phyloP scores from a whole-genome alignment of 108 stramenopile species.

The Discostella pseudostelligera region DNA sequence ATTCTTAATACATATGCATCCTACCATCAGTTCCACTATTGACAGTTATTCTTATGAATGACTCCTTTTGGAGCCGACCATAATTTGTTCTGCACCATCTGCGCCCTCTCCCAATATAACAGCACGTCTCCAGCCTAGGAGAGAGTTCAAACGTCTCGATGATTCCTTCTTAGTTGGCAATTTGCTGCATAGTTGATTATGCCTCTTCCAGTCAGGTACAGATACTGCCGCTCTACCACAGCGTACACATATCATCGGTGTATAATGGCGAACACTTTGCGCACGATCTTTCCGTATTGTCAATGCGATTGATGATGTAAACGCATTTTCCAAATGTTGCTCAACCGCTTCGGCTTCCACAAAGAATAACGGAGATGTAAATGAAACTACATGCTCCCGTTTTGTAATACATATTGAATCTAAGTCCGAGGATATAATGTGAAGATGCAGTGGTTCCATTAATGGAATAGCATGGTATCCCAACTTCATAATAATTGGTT shows the following conservation, averaged over 20 bases:
- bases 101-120: no score
- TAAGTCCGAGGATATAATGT: slow-evolving; percentile 31
- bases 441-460: slow-evolving; percentile 33
- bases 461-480: slow-evolving; percentile 35
- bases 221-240: slow-evolving; percentile 15
- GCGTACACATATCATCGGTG: slow-evolving; percentile 13
- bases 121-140: slow-evolving; percentile 24
- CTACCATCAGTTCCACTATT: no score
- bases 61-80: no score
- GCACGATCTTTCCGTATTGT: slow-evolving; percentile 17
- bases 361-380: slow-evolving; percentile 18
- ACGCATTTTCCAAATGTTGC: slow-evolving; percentile 31
- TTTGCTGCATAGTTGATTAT: slow-evolving; percentile 18
- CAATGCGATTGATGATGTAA: slow-evolving; percentile 4
- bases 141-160: slow-evolving; percentile 9
- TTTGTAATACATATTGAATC: slow-evolving; percentile 24
- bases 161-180: background rate
- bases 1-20: no score
- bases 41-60: no score
- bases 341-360: slow-evolving; percentile 16
- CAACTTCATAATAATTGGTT: slow-evolving; percentile 7
- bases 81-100: no score
- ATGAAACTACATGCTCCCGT: slow-evolving; percentile 22
- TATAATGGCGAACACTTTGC: slow-evolving; percentile 1
- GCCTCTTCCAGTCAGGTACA: slow-evolving; percentile 34